These are phyloP conservation scores for Lachancea nothofagi DNA, from an alignment of 805 yeast genomes.

Conservation along the genomic window DNA sequence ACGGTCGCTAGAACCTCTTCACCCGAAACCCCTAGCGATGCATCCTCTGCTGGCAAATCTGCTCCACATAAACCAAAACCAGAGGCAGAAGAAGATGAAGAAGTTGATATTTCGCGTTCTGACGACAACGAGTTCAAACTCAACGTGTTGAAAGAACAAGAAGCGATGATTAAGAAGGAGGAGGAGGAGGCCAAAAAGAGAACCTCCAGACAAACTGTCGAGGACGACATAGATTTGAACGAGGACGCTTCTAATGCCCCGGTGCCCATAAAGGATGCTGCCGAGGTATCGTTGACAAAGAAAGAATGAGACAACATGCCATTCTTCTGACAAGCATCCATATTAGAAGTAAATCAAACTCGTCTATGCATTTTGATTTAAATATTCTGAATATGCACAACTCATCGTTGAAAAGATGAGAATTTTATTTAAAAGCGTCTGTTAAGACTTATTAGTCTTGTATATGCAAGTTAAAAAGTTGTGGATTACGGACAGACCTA, in stretches of 20 bases:
- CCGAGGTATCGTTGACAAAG: constrained; percentile 17
- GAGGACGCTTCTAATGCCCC: constrained; percentile 25
- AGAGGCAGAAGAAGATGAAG: constrained; percentile 11
- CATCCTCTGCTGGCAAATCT: constrained; percentile 1
- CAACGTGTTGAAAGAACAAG: constrained; percentile 73
- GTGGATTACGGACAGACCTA: too few species aligned
- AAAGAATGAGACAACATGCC: constrained; percentile 11
- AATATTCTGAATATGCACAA: too few species aligned
- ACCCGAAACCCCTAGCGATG: constrained; percentile 1
- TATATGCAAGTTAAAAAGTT: too few species aligned
- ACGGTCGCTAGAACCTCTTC: constrained; percentile 5
- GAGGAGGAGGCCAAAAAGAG: constrained; percentile 62
- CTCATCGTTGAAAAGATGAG: too few species aligned
- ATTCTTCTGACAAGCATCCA: neutral
- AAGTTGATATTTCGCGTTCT: constrained; percentile 7
- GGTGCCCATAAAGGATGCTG: constrained; percentile 21
- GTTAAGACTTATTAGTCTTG: too few species aligned
- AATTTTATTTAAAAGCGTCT: too few species aligned
- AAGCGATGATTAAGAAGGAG: constrained; percentile 79
- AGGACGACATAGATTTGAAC: constrained; percentile 37
- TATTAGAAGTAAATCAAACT: too few species aligned
- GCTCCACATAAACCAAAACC: constrained; percentile 10
- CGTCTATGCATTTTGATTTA: too few species aligned
- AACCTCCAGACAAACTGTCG: constrained; percentile 22
- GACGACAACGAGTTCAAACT: constrained; percentile 56